Base-by-base conservation (phyloP, 2,329 filamentous ascomycete genomes). In the Trichoderma sp. region DNA sequence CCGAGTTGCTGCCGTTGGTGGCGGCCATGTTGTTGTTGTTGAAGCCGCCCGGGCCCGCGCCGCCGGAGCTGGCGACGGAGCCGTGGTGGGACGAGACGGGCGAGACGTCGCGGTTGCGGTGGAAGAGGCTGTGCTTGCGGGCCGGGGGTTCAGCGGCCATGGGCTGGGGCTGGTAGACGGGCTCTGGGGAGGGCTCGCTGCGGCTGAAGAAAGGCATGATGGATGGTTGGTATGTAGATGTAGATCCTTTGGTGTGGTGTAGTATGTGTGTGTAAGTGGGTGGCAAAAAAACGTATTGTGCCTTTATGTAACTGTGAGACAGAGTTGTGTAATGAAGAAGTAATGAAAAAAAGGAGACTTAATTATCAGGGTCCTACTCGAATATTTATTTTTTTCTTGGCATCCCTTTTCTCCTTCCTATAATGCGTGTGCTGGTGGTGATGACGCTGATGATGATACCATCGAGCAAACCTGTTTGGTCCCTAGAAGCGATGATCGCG, bases 141-240 rank as follows among this genome's bases (percentile, higher is more conserved):
- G 31, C 33, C 16, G 61, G 68, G 1, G 61, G 67, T n/a, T 52
- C 47, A 24, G 75, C 71, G 64, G 73, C 72, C 11, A 73, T 72
- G 13, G 75, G 75, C 33, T 72, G 73, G 24, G 74, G 76, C 72
- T 77, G 72, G 27, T 74, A 73, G 62, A 77, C 75, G 7, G 77
- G 79, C 70, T 80, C 78, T 8, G 76, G 76, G 0, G 74, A 71
- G 19, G 76, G 75, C 27, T 79, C 73, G 21, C 74, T 75, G 43
- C 74, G 76, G 61, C 75, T 74, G 60, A 79, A 79, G 60, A 79
- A 72, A 69, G 76, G 76, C 78, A 79, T 79, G 29, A 16, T 69
- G 49, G 4, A 29, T 19, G 16, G 16, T 33, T 65, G 14, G 29
- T 19, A 10, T 3, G 13, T 40, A 40, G 29, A 29, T 49, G 31